A percentile compares a stretch with the other conserved stretches of the same genome.
These are phyloP conservation scores for Termitomyces titanicus DNA, from an alignment of 768 basidiomycete species.

Conservation along the genomic window DNA sequence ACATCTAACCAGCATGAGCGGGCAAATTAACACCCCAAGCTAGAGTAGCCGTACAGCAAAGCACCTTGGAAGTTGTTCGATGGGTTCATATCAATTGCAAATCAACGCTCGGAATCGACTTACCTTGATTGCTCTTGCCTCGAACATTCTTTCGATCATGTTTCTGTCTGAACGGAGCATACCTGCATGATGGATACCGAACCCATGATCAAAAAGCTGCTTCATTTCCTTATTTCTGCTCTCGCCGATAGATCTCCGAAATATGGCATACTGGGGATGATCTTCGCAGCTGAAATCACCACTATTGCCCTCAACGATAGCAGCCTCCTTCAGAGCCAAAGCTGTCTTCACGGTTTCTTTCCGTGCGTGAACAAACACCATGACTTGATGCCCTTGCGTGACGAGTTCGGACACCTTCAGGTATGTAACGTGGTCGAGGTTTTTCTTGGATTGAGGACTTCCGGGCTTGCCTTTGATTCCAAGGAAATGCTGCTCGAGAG, in stretches of 20 bases:
- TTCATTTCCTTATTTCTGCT: conserved; percentile 97
- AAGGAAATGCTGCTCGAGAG: conserved; percentile 95
- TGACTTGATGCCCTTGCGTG: conserved; percentile 92
- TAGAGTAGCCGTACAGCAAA: conserved; percentile 96
- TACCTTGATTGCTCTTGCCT: conserved; percentile 88
- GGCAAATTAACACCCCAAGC: conserved; percentile 99
- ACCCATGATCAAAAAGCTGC: conserved; percentile 84
- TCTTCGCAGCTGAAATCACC: conserved; percentile 82
- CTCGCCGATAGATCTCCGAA: conserved; percentile 71
- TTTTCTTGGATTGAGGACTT: conserved; percentile 68
- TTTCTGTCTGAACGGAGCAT: conserved; percentile 95
- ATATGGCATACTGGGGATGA: conserved; percentile 74
- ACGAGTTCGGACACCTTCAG: conserved; percentile 90
- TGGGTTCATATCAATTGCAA: background rate
- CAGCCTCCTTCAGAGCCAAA: conserved; percentile 71
- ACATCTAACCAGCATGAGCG: conserved; percentile 79
- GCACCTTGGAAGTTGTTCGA: conserved; percentile 54
- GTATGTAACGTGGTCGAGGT: conserved; percentile 85
- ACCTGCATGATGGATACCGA: conserved; percentile 98
- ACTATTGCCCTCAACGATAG: conserved; percentile 61
- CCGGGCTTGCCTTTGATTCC: conserved; percentile 89
- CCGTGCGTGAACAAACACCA: conserved; percentile 98
- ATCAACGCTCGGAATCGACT: background rate
- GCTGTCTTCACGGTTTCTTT: conserved; percentile 98
- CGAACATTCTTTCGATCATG: conserved; percentile 94